phyloP scores from a whole-genome alignment of 352 stramenopile genomes.

The Pythium grandisporangium region DNA sequence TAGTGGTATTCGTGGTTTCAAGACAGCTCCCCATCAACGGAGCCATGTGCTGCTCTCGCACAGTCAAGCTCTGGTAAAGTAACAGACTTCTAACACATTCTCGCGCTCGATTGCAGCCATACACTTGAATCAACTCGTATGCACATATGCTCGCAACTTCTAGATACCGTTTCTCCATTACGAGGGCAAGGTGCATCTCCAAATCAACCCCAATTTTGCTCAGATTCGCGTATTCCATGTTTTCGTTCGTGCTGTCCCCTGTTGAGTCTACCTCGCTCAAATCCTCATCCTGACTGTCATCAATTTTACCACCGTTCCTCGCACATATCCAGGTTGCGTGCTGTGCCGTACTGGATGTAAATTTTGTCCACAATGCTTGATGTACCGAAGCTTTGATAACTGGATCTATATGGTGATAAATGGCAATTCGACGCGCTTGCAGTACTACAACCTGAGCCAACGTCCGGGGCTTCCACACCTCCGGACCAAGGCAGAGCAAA shows the following conservation, averaged over 20 bases:
- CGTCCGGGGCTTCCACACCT: constrained; percentile 10
- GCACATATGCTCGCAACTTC: constrained; percentile 26
- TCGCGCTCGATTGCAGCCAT: constrained; percentile 34
- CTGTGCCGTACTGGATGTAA: neutral
- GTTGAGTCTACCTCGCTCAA: no score
- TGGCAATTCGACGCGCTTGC: no score
- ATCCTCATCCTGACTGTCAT: no score
- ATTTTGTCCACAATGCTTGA: neutral
- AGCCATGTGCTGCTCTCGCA: constrained; percentile 20
- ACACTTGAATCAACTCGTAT: constrained; percentile 50
- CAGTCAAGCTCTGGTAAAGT: constrained; percentile 45
- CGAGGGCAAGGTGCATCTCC: no score
- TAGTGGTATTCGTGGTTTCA: constrained; percentile 24
- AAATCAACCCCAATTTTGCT: no score
- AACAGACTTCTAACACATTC: constrained; percentile 44
- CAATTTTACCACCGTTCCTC: no score
- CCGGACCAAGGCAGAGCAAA: neutral
- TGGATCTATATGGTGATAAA: no score
- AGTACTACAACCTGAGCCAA: constrained; percentile 18
- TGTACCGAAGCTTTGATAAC: no score
- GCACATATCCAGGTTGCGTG: constrained; percentile 43
- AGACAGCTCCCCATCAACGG: constrained; percentile 26
- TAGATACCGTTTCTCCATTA: constrained; percentile 32
- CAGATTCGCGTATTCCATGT: no score
- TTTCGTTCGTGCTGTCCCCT: no score